Evolutionary conservation across 1,139 yeast genomes (phyloP), one percentile per base, ranked within the genome.

Genomic region (Kodamaea fungicola): DNA sequence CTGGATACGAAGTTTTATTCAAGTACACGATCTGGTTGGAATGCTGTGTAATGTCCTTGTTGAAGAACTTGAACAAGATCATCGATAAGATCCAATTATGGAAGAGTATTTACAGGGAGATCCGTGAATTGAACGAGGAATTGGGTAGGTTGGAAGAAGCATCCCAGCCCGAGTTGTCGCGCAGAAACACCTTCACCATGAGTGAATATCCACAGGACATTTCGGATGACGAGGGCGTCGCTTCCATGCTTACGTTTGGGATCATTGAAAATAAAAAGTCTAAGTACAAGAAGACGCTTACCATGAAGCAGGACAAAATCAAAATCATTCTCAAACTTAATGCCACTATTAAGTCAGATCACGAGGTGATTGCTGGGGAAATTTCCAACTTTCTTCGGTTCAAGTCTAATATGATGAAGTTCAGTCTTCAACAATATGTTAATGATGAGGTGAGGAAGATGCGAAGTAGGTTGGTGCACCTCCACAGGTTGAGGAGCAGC

Each of bases 301-400:
- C 54, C 12, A 31, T 50, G 12, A 68, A 67, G 40, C 54, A 66
- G 5, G 72, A 67, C 13, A 57, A 59, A 34, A 59, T 67, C 27
- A 58, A 61, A 37, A 51, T 52, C 35, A 60, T 70, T 36, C 52
- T 63, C 58, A 57, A 48, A 12, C 45, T 71, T 29, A 67, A 64
- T 38, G 35, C 46, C n/a, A 68, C 61, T 19, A 54, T 76, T 30
- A 76, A 71, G 44, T 47, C 52, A 35, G 70, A 66, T 22, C 85
- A 83, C 55, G 90, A 83, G 50, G 50, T 56, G 3, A 50, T 82
- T 8, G 89, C 90, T 1, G 71, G 77, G 34, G 85, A 80, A 49
- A 64, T 82, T 13, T 80, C 83, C 35, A 72, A 71, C 37, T 80
- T 75, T 42, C 58, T 83, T 43, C 67, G 62, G 38, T 78, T 74